phyloP scores from a whole-genome alignment of 257 asterid species.

The Coffea eugenioides region DNA sequence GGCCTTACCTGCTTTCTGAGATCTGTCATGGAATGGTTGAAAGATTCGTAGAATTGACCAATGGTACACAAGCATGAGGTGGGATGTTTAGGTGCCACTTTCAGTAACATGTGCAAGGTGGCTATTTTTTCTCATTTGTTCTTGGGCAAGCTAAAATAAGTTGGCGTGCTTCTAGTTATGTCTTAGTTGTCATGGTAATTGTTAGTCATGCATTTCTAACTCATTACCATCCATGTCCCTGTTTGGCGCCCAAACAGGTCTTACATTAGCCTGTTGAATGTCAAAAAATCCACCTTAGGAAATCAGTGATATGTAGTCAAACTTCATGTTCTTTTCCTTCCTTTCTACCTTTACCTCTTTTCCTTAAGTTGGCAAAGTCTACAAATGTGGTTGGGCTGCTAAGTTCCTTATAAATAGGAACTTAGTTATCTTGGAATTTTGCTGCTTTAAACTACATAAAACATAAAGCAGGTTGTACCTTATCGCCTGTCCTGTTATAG shows the following conservation, averaged over 20 bases:
- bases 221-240: neutral
- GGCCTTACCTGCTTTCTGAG: neutral
- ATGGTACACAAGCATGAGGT: no score
- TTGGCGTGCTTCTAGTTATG: no score
- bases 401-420: neutral
- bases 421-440: neutral
- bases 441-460: neutral
- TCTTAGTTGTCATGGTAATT: neutral
- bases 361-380: neutral
- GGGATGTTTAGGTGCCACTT: no score
- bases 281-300: neutral
- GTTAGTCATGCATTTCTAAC: neutral
- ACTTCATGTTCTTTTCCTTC: neutral
- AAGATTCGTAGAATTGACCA: no score
- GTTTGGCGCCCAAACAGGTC: neutral
- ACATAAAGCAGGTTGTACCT: neutral
- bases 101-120: neutral
- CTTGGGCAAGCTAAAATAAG: neutral
- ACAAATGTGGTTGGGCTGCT: neutral
- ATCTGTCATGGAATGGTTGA: neutral
- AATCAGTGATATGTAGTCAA: neutral
- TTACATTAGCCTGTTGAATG: neutral
- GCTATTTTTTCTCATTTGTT: neutral
- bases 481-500: neutral
- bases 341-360: neutral